A percentile compares a stretch with the other conserved stretches of the same genome.
Evolutionary conservation across 2,329 filamentous ascomycete genomes (phyloP).

Genomic region (Colletotrichum lupini): DNA sequence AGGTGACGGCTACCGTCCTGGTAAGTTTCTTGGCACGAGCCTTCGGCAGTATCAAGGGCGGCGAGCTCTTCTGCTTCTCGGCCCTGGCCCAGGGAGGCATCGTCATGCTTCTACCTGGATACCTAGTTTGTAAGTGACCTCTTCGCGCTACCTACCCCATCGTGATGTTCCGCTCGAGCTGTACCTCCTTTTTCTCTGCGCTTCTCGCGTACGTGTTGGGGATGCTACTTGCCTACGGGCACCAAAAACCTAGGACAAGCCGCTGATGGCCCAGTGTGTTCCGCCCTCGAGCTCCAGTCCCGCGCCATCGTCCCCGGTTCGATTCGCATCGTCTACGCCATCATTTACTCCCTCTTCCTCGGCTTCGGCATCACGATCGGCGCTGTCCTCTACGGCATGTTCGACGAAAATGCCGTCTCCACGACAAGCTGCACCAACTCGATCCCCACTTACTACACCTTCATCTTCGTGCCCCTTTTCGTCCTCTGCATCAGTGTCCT

Average conservation of each 20-base stretch:
- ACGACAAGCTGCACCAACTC: conserved; percentile 54
- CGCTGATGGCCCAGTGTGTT: conserved; percentile 54
- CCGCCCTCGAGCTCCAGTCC: conserved; percentile 73
- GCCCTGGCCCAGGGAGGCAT: conserved; percentile 73
- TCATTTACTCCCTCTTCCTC: conserved; percentile 79
- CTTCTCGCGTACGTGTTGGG: conserved; percentile 31
- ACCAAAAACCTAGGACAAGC: conserved; percentile 29
- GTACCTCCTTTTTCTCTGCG: conserved; percentile 39
- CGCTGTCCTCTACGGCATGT: conserved; percentile 70
- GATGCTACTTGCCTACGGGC: conserved; percentile 7
- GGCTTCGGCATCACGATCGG: conserved; percentile 79
- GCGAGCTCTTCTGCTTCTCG: conserved; percentile 71
- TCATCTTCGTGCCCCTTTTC: conserved; percentile 80
- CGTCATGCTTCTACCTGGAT: conserved; percentile 74
- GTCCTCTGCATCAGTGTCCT: conserved; percentile 79
- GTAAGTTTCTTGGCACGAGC: conserved; percentile 72
- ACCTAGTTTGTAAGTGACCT: conserved; percentile 62
- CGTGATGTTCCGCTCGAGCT: neutral
- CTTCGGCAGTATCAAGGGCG: conserved; percentile 67
- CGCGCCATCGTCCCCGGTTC: conserved; percentile 77
- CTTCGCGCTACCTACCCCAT: neutral
- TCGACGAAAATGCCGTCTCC: conserved; percentile 64
- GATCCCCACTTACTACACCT: conserved; percentile 60
- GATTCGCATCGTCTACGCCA: conserved; percentile 79
- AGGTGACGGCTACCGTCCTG: conserved; percentile 70